A percentile compares a stretch with the other conserved stretches of the same genome.
Conservation (phyloP, 306 rosid genomes). For the Pueraria montana region DNA sequence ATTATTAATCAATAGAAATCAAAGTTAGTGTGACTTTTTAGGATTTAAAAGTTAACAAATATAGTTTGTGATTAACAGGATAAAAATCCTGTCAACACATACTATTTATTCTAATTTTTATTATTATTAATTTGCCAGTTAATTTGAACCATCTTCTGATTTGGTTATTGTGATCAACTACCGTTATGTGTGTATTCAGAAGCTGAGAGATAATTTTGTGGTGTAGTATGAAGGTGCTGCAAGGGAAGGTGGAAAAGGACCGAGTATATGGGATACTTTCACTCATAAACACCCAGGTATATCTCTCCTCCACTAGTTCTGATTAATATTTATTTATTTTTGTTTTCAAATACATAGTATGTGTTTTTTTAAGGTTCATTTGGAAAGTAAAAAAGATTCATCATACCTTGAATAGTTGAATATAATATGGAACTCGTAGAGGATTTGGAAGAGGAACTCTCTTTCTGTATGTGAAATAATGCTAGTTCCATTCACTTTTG, state of each 20-base stretch:
- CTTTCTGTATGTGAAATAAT: neutral
- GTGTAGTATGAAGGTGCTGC: conserved; percentile 68
- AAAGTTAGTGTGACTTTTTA: too few relatives aligned
- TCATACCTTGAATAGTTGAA: too few relatives aligned
- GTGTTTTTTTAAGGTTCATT: neutral
- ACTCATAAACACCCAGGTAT: conserved; percentile 52
- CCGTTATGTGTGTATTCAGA: neutral
- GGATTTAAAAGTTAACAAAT: too few relatives aligned
- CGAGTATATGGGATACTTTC: conserved; percentile 51
- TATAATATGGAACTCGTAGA: neutral
- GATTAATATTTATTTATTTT: neutral
- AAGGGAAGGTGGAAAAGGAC: conserved; percentile 53
- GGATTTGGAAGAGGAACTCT: neutral
- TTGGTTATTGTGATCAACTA: neutral
- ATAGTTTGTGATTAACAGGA: too few relatives aligned
- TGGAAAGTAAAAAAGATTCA: neutral
- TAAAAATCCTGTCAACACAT: too few relatives aligned
- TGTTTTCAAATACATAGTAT: neutral
- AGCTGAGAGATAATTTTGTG: neutral
- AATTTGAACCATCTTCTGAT: neutral
- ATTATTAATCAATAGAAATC: too few relatives aligned
- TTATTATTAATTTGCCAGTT: neutral
- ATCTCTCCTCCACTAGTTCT: neutral
- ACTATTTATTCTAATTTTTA: neutral
- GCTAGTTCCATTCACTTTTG: neutral